Conservation (phyloP, 495 filamentous ascomycete genomes). For the Lentithecium fluviatile region DNA sequence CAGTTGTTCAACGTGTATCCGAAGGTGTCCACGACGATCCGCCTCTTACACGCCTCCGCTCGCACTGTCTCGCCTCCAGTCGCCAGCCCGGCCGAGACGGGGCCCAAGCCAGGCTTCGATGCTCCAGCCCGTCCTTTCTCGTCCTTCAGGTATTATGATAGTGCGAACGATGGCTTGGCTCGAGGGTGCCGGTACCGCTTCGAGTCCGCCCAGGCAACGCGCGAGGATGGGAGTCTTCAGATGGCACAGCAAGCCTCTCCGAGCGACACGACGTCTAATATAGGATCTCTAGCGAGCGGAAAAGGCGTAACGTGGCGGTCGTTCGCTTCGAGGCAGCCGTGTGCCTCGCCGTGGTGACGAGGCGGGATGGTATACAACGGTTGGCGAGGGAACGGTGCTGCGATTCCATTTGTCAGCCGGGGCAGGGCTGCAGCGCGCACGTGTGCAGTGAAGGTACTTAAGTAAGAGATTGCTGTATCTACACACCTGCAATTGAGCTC, state of each 20-base stretch:
- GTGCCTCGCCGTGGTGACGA: conserved; percentile 13
- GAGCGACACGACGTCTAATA: neutral
- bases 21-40: neutral
- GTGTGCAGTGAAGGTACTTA: too few relatives aligned
- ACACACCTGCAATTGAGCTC: too few relatives aligned
- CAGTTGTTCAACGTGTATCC: neutral
- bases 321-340: conserved; percentile 17
- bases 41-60: neutral
- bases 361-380: conserved; percentile 10
- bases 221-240: neutral
- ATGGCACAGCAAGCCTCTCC: neutral
- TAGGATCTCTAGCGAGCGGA: neutral
- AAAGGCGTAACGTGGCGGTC: neutral
- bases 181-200: neutral
- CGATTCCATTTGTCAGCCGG: conserved; percentile 19
- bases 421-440: too few relatives aligned
- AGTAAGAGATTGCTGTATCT: too few relatives aligned
- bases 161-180: neutral
- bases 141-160: neutral
- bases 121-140: neutral
- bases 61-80: neutral
- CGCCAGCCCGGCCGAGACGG: conserved; percentile 6
- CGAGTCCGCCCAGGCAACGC: neutral
- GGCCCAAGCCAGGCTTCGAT: conserved; percentile 15
- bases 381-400: conserved; percentile 20